Base-by-base conservation (phyloP, 345 rosid species). In the Brassica napus region DNA sequence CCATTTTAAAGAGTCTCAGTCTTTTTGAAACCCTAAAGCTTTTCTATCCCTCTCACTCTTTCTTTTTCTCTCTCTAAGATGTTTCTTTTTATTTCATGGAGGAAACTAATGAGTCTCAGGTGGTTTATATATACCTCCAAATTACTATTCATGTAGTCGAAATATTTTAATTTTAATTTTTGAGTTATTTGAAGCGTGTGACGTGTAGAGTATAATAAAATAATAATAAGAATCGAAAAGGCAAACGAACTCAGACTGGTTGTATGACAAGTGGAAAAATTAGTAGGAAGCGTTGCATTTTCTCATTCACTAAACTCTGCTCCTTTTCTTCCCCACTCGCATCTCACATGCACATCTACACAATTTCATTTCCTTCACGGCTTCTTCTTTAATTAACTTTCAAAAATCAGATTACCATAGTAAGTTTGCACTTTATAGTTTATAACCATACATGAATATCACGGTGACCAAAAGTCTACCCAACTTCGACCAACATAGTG, bases 181-280 rank as follows among this genome's bases (percentile, higher is more conserved):
- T 18, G 24, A 47, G 39, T 68, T 68, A 59, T 39, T 69, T n/a
- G 83, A 80, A 69, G 80, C 72, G 76, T 81, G 76, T 75, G 76
- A 70, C 72, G 76, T 75, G 80, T 62, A 60, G 68, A 75, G 81
- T 61, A 52, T 4, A 47, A 34, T 71, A 34, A 63, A 49, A 14
- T 24, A 47, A 65, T 59, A 66, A n/a, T 49, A 44, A 49, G 47
- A 39, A 39, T 35, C 42, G 42, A 0, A 23, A 16, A 65, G 75
- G 68, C 1, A 85, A 77, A 86, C 60, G 65, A 82, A 88, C 65
- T 87, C 85, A 80, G 82, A 71, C 77, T 79, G 72, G 83, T 80
- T 82, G 88, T 89, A 86, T 89, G 96, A 90, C 97, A 86, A 89
- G 86, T 92, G 93, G 86, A 83, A 76, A 47, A 28, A 55, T 77